phyloP scores from a whole-genome alignment of 2,329 filamentous ascomycete genomes.

The Beauveria pseudobassiana region DNA sequence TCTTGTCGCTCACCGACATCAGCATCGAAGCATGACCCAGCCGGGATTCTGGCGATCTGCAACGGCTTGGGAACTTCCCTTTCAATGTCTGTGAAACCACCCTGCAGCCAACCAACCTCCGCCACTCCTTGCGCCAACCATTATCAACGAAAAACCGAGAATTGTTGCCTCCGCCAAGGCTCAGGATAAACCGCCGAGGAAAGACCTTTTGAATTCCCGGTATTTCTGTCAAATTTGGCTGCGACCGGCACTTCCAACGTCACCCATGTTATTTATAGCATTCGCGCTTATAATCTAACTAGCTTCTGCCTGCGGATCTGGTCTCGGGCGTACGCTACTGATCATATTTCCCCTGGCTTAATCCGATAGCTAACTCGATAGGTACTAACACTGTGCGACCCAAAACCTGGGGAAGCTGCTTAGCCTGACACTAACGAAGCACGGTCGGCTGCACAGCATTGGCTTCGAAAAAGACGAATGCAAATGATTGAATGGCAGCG shows the following conservation, averaged over 20 bases:
- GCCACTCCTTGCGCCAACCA: neutral
- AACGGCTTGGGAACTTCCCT: neutral
- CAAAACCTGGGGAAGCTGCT: neutral
- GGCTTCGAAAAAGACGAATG: neutral
- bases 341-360: slow-evolving; percentile 1
- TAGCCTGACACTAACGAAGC: neutral
- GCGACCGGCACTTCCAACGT: neutral
- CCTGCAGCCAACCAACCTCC: neutral
- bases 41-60: neutral
- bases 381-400: slow-evolving; percentile 3
- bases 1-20: slow-evolving; percentile 3
- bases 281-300: neutral
- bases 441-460: neutral
- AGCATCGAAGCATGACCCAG: neutral
- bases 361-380: slow-evolving; percentile 1
- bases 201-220: neutral
- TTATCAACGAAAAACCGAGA: neutral
- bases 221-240: neutral
- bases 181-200: slow-evolving; percentile 1
- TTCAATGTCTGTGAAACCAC: slow-evolving; percentile 6
- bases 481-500: neutral
- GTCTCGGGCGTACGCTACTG: neutral
- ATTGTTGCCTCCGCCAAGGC: slow-evolving; percentile 1
- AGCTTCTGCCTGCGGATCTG: neutral
- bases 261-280: slow-evolving; percentile 1